Evolutionary conservation across 2,329 filamentous ascomycete species (phyloP).

Genomic region (Alternaria sp.): DNA sequence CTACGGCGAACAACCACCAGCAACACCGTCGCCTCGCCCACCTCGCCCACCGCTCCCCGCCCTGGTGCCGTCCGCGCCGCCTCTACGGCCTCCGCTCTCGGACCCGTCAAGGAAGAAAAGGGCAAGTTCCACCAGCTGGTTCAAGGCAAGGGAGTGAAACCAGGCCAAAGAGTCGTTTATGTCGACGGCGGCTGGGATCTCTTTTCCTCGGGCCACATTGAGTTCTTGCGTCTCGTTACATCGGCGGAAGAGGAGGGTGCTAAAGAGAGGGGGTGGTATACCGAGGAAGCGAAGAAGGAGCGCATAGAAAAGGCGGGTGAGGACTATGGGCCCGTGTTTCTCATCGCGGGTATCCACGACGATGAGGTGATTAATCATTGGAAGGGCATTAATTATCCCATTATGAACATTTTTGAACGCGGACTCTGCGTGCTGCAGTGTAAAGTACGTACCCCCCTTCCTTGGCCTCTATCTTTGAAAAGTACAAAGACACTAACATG

Average conservation of each 20-base stretch:
- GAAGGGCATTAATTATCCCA: constrained; percentile 98
- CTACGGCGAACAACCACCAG: constrained; percentile 45
- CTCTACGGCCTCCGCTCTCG: constrained; percentile 48
- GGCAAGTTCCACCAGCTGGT: constrained; percentile 75
- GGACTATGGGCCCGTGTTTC: constrained; percentile 82
- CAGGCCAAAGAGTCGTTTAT: constrained; percentile 87
- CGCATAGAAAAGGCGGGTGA: constrained; percentile 69
- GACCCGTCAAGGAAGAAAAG: constrained; percentile 61
- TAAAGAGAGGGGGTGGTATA: constrained; percentile 75
- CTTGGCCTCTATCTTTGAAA: neutral
- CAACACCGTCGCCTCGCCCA: constrained; percentile 20
- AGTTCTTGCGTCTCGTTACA: constrained; percentile 83
- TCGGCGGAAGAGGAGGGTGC: constrained; percentile 76
- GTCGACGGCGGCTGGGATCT: constrained; percentile 97
- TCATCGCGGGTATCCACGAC: constrained; percentile 94
- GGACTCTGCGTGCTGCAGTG: constrained; percentile 96
- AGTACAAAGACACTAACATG: constrained; percentile 1
- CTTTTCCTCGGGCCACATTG: constrained; percentile 96
- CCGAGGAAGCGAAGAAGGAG: constrained; percentile 68
- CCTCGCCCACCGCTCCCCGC: constrained; percentile 8
- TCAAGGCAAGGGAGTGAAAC: constrained; percentile 72
- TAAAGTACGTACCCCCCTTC: constrained; percentile 65
- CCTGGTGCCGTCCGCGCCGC: constrained; percentile 41
- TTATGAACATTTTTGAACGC: constrained; percentile 99
- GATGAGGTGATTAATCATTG: constrained; percentile 94